Conservation (phyloP, 164 flowering plant species). For the Chimonanthus salicifolius region DNA sequence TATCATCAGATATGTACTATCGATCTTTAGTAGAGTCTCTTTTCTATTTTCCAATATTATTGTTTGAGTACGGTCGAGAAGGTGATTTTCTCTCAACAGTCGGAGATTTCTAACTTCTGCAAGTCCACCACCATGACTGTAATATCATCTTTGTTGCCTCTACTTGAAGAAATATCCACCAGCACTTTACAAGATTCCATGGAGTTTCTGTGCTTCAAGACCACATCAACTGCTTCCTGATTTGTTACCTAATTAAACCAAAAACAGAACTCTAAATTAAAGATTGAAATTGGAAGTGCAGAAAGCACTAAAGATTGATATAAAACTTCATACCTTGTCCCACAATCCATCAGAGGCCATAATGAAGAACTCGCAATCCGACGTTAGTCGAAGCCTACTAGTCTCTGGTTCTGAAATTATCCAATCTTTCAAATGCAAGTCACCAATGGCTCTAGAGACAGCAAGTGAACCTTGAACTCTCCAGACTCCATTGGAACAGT, state of each 20-base stretch:
- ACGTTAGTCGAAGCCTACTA: slow-evolving; percentile 17
- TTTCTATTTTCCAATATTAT: too few relatives aligned
- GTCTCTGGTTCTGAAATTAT: slow-evolving; percentile 49
- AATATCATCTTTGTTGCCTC: slow-evolving; percentile 49
- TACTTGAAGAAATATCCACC: slow-evolving; percentile 32
- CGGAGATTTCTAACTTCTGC: background rate
- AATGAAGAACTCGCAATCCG: slow-evolving; percentile 46
- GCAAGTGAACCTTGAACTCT: slow-evolving; percentile 57
- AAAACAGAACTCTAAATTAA: background rate
- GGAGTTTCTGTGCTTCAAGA: slow-evolving; percentile 13
- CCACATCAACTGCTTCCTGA: slow-evolving; percentile 54
- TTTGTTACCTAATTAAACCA: slow-evolving; percentile 30
- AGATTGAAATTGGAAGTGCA: too few relatives aligned
- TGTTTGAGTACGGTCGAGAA: too few relatives aligned
- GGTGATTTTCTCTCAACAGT: too few relatives aligned
- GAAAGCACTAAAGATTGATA: background rate
- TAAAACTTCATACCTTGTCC: slow-evolving; percentile 43
- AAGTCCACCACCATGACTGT: slow-evolving; percentile 50
- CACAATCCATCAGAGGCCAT: slow-evolving; percentile 68
- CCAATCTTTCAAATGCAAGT: slow-evolving; percentile 47
- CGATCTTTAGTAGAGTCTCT: too few relatives aligned
- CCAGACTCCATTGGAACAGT: slow-evolving; percentile 39
- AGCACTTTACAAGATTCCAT: slow-evolving; percentile 40
- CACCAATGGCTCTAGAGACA: slow-evolving; percentile 58
- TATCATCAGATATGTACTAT: too few relatives aligned